Percentiles rank a stretch among this genome's conserved stretches.
These are phyloP conservation scores for Conticribra guillardii DNA, from an alignment of 108 stramenopile genomes.

Conservation along the genomic window DNA sequence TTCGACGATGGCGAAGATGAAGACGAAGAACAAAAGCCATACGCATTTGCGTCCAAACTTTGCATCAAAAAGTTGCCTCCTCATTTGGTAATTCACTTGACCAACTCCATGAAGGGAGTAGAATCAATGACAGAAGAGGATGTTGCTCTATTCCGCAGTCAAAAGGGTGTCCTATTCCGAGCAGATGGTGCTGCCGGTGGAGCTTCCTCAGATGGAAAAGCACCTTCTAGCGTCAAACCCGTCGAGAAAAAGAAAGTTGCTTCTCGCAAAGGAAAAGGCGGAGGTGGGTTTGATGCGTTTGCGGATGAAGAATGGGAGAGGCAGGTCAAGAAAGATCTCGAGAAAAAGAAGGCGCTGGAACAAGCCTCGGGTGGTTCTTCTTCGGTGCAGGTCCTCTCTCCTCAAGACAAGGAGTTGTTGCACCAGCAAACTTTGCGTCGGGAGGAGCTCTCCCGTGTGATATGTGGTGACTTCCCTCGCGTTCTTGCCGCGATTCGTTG, in stretches of 20 bases:
- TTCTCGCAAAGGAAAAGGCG: constrained; percentile 52
- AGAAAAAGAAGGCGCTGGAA: constrained; percentile 49
- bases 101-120: constrained; percentile 7
- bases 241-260: constrained; percentile 47
- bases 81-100: constrained; percentile 34
- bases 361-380: too few relatives aligned
- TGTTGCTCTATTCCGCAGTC: constrained; percentile 37
- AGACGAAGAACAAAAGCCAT: constrained; percentile 68
- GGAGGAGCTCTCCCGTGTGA: constrained; percentile 27
- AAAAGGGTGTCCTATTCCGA: constrained; percentile 38
- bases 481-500: constrained; percentile 56
- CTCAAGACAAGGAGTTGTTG: constrained; percentile 68
- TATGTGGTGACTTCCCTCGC: constrained; percentile 54
- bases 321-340: constrained; percentile 85
- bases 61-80: constrained; percentile 41
- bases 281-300: constrained; percentile 45
- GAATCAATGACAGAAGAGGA: constrained; percentile 51
- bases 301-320: constrained; percentile 92
- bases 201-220: constrained; percentile 7
- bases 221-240: neutral
- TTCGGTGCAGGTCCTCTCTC: constrained; percentile 30
- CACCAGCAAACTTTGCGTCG: constrained; percentile 58
- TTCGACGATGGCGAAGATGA: constrained; percentile 56
- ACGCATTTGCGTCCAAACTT: constrained; percentile 55
- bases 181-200: constrained; percentile 10